Percentiles rank a stretch among this genome's conserved stretches.
phyloP scores from a whole-genome alignment of 805 yeast genomes.

The Metschnikowia cubensis region DNA sequence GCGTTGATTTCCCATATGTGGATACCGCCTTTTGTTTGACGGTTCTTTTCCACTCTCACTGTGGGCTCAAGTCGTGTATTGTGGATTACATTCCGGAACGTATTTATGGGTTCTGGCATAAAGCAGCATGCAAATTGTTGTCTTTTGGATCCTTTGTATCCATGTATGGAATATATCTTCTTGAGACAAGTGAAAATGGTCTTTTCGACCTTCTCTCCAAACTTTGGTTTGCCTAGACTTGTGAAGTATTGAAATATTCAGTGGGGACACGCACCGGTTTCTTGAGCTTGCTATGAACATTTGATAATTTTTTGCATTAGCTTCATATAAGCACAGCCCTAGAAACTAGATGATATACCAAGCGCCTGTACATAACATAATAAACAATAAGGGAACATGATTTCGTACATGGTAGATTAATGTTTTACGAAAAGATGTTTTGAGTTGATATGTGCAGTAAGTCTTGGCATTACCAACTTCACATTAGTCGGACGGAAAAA shows the following conservation, averaged over 20 bases:
- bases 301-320: not conserved
- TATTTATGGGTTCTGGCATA: conserved; percentile 75
- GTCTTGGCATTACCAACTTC: not conserved
- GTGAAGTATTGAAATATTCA: not conserved
- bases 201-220: conserved; percentile 58
- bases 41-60: conserved; percentile 71
- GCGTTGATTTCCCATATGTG: conserved; percentile 60
- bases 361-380: conserved; percentile 1
- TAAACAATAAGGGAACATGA: not conserved
- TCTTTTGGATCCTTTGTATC: conserved; percentile 68
- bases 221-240: conserved; percentile 52
- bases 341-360: not conserved
- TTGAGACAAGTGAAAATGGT: conserved; percentile 81
- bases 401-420: not conserved
- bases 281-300: not conserved
- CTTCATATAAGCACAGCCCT: not conserved
- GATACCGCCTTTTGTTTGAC: conserved; percentile 70
- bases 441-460: not conserved
- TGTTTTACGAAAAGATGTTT: not conserved
- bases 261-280: not conserved
- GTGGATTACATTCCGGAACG: conserved; percentile 88
- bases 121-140: conserved; percentile 62
- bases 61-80: conserved; percentile 88
- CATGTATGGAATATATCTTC: conserved; percentile 74
- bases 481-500: not conserved